These are phyloP conservation scores for Corinectria fuckeliana DNA, from an alignment of 2,329 filamentous ascomycete genomes.

Conservation along the genomic window DNA sequence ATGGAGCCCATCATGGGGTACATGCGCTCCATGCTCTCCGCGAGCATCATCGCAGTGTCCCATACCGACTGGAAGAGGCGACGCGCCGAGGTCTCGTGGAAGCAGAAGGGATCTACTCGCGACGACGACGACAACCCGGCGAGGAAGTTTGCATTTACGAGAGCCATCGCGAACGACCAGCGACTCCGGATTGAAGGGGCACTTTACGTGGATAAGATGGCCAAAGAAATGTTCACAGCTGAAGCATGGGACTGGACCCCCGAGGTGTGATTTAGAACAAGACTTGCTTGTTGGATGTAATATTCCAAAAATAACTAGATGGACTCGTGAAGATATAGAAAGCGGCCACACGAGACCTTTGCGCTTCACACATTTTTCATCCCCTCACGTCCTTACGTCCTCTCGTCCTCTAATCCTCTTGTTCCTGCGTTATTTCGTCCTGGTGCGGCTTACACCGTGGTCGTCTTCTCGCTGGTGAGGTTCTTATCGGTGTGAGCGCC, in stretches of 20 bases:
- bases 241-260: constrained; percentile 67
- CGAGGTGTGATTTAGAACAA: constrained; percentile 43
- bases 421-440: neutral
- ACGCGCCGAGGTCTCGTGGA: constrained; percentile 51
- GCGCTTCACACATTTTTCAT: neutral
- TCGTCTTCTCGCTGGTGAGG: constrained; percentile 37
- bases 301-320: constrained; percentile 27
- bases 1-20: constrained; percentile 71
- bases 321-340: constrained; percentile 26
- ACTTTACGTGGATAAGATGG: constrained; percentile 58
- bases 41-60: constrained; percentile 52
- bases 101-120: constrained; percentile 18
- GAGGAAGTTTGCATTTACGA: constrained; percentile 56
- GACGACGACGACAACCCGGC: constrained; percentile 24
- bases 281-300: constrained; percentile 18
- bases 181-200: constrained; percentile 56
- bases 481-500: constrained; percentile 34
- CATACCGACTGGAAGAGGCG: constrained; percentile 55
- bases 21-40: constrained; percentile 62
- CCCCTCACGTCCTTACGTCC: neutral
- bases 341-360: constrained; percentile 7
- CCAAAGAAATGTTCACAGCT: constrained; percentile 61
- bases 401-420: neutral
- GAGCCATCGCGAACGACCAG: constrained; percentile 57
- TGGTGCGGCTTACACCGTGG: constrained; percentile 20